Evolutionary conservation across 805 yeast species (phyloP).

Genomic region (Soucietia sequanensis): DNA sequence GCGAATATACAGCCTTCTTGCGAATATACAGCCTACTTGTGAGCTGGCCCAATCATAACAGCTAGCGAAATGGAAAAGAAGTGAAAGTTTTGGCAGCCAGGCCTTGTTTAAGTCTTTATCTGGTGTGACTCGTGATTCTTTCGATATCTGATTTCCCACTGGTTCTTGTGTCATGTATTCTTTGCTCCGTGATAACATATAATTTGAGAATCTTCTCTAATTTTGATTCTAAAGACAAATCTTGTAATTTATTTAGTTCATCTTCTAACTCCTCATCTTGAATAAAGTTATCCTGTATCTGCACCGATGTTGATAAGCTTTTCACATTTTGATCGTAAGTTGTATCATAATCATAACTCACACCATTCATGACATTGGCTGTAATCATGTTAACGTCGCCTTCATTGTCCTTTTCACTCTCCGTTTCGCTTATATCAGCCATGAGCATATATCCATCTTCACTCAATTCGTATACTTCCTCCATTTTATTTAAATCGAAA

Average conservation of each 20-base stretch:
- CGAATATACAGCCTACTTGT: too few relatives aligned
- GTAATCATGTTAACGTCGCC: constrained; percentile 10
- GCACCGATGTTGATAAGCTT: not conserved
- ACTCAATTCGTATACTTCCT: constrained; percentile 4
- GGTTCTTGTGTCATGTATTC: constrained; percentile 43
- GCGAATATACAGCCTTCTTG: too few relatives aligned
- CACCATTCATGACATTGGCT: constrained; percentile 7
- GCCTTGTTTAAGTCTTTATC: too few relatives aligned
- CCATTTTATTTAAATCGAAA: constrained; percentile 16
- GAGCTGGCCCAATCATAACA: too few relatives aligned
- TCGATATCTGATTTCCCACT: constrained; percentile 15
- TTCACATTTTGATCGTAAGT: not conserved
- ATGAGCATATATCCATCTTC: too few relatives aligned
- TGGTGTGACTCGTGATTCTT: not conserved
- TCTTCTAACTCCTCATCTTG: constrained; percentile 20
- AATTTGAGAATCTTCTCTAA: constrained; percentile 56
- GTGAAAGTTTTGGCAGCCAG: too few relatives aligned
- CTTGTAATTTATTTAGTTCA: constrained; percentile 18
- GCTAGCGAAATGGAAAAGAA: too few relatives aligned
- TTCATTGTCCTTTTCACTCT: constrained; percentile 3
- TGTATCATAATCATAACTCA: not conserved
- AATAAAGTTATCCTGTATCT: constrained; percentile 4
- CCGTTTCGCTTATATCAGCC: constrained; percentile 2
- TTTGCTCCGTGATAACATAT: constrained; percentile 65
- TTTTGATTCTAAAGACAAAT: constrained; percentile 33